Evolutionary conservation across 345 rosid species (phyloP).

Genomic region (thale cress (Arabidopsis thaliana)): TAIR10.1 NC_003076.8:23709501-23710000

Average conservation of each 20-base stretch:
- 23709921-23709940: conserved; percentile 67
- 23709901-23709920: conserved; percentile 61
- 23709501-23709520: not conserved
- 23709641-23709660: conserved; percentile 3
- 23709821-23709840: conserved; percentile 72
- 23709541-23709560: not conserved
- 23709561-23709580: not conserved
- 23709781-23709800: conserved; percentile 76
- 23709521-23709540: conserved; percentile 12
- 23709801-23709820: conserved; percentile 72
- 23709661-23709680: conserved; percentile 14
- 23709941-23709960: conserved; percentile 67
- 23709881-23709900: conserved; percentile 79
- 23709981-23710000: not conserved
- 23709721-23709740: conserved; percentile 61
- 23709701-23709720: conserved; percentile 56
- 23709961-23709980: conserved; percentile 62
- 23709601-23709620: not conserved
- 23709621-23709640: not conserved
- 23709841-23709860: conserved; percentile 68
- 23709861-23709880: conserved; percentile 64
- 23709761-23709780: conserved; percentile 63
- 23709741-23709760: conserved; percentile 70
- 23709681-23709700: conserved; percentile 65
- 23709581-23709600: not conserved